phyloP scores from a whole-genome alignment of 148 eudicot species.

The Camellia granthamiana region DNA sequence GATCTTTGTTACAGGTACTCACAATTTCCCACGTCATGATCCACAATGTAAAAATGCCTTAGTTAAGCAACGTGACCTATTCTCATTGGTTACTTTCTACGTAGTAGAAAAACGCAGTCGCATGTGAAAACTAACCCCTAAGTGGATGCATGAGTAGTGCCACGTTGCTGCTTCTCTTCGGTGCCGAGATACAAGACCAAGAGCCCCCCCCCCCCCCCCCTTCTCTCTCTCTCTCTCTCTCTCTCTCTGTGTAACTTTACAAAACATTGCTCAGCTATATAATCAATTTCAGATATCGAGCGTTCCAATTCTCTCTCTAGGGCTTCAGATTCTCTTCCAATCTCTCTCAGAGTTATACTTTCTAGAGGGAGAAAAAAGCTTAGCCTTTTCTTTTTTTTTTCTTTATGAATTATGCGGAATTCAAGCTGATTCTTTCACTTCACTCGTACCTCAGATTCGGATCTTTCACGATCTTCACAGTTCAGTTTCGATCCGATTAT shows the following conservation, averaged over 20 bases:
- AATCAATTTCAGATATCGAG: not conserved
- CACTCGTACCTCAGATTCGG: slow-evolving; percentile 18
- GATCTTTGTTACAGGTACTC: not conserved
- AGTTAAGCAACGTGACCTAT: not conserved
- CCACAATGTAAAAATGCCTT: not conserved
- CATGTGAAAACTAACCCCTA: not conserved
- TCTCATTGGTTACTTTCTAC: not conserved
- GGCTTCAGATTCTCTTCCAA: slow-evolving; percentile 26
- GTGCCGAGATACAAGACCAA: slow-evolving; percentile 1
- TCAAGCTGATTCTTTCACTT: slow-evolving; percentile 22
- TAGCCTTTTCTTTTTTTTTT: not conserved
- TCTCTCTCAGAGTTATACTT: not conserved
- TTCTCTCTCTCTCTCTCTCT: no score
- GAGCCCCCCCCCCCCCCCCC: not conserved
- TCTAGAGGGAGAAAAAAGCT: not conserved
- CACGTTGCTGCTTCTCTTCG: slow-evolving; percentile 16
- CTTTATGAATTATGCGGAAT: slow-evolving; percentile 6
- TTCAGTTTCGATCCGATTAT: slow-evolving; percentile 1
- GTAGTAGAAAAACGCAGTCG: not conserved
- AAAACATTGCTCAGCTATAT: not conserved
- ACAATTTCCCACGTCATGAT: slow-evolving; percentile 1
- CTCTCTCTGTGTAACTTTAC: slow-evolving; percentile 15
- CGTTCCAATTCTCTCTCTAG: slow-evolving; percentile 30
- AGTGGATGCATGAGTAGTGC: slow-evolving; percentile 25
- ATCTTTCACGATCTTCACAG: slow-evolving; percentile 8